A percentile compares a stretch with the other conserved stretches of the same genome.
Evolutionary conservation across 2,329 filamentous ascomycete species (phyloP).

Genomic region (Rutstroemia sp.): DNA sequence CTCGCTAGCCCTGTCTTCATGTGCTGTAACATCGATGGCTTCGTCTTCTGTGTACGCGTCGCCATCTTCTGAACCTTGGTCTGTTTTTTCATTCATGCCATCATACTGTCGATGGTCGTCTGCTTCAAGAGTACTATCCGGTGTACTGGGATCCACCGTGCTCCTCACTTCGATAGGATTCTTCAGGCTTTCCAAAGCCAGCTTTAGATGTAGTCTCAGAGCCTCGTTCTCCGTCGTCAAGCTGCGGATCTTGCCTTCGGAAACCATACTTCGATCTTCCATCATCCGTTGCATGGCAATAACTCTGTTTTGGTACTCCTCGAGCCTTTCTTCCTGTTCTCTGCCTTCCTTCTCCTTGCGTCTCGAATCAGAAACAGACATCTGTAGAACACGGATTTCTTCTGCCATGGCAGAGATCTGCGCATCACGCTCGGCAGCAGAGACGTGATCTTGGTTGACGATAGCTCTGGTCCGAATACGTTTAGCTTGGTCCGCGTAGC

Average conservation of each 20-base stretch:
- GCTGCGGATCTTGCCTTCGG: conserved; percentile 88
- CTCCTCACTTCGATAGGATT: conserved; percentile 68
- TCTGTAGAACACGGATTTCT: conserved; percentile 80
- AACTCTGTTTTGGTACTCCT: conserved; percentile 92
- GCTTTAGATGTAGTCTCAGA: conserved; percentile 75
- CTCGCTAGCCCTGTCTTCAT: conserved; percentile 50
- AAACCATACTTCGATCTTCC: conserved; percentile 86
- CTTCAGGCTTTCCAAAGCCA: conserved; percentile 78
- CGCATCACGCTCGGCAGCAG: conserved; percentile 85
- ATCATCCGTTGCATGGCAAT: conserved; percentile 87
- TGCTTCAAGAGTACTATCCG: conserved; percentile 6
- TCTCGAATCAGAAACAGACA: conserved; percentile 57
- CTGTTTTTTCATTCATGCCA: conserved; percentile 22
- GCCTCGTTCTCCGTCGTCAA: conserved; percentile 88
- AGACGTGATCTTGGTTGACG: conserved; percentile 93
- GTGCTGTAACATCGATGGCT: conserved; percentile 43
- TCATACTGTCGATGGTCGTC: conserved; percentile 21
- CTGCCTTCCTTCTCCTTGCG: conserved; percentile 65
- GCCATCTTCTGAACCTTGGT: conserved; percentile 15
- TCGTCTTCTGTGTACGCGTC: conserved; percentile 50
- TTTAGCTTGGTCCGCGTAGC: conserved; percentile 97
- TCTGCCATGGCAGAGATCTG: conserved; percentile 94
- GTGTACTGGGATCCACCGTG: conserved; percentile 12
- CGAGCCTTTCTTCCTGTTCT: conserved; percentile 69
- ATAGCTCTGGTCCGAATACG: conserved; percentile 89